These are phyloP conservation scores for Cyberlindnera saturnus DNA, from an alignment of 805 yeast genomes.

Conservation along the genomic window DNA sequence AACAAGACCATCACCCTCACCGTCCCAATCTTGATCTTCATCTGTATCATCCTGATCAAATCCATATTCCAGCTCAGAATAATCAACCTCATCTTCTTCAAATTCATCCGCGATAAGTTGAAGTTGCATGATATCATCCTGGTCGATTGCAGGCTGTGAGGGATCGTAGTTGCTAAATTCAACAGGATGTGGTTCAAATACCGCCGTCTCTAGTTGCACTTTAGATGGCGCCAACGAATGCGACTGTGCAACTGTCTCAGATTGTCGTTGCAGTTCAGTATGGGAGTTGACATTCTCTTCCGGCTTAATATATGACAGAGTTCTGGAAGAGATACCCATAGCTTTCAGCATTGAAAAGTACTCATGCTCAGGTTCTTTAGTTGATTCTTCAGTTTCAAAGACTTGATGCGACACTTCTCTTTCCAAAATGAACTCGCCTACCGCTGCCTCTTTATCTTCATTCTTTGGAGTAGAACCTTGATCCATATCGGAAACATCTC, in stretches of 20 bases:
- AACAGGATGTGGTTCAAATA: too few relatives aligned
- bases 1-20: slow-evolving; percentile 13
- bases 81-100: slow-evolving; percentile 34
- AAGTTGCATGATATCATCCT: slow-evolving; percentile 43
- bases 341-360: slow-evolving; percentile 9
- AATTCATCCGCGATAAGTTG: slow-evolving; percentile 49
- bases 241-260: too few relatives aligned
- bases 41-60: slow-evolving; percentile 24
- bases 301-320: not conserved
- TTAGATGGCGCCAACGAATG: too few relatives aligned
- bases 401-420: not conserved
- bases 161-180: slow-evolving; percentile 1
- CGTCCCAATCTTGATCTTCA: slow-evolving; percentile 30
- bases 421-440: not conserved
- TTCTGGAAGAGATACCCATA: slow-evolving; percentile 13
- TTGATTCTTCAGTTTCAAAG: not conserved
- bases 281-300: not conserved
- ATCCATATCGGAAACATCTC: too few relatives aligned
- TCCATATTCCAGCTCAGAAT: slow-evolving; percentile 33
- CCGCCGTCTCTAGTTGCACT: too few relatives aligned
- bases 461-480: too few relatives aligned
- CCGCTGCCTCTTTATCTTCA: not conserved
- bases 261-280: not conserved
- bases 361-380: not conserved
- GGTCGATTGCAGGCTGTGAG: slow-evolving; percentile 27